Base-by-base conservation (phyloP, 1,139 yeast genomes). In the Eremothecium sinecaudum region DNA sequence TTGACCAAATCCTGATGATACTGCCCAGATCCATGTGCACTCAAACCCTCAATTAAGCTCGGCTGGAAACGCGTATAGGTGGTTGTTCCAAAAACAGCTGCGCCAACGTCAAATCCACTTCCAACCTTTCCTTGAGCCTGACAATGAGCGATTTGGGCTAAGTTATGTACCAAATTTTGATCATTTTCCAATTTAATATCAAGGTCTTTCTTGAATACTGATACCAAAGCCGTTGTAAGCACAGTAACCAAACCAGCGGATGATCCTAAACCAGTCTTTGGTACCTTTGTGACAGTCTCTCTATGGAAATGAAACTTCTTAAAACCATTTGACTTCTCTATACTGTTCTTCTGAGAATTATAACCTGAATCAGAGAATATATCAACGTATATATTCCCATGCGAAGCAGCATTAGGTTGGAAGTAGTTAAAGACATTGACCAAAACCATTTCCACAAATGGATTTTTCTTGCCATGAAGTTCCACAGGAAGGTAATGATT, bases 41-140 rank as follows among this genome's bases (percentile, higher is more conserved):
- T 63, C 19, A 75, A 54, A 2, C 56, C 51, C 27, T 67, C 63
- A 25, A 80, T 69, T 21, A 75, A 45, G 8, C 44, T 48, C 0
- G 86, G 82, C 6, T 62, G 61, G 50, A 90, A 90, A 41, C 98
- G 64, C 24, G 72, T 67, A 57, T 90, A 90, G 4, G 76, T 68
- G 31, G 87, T 80, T 0, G 95, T 81, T 2, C 98, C 98, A 58
- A 70, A 90, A 0, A 83, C 79, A 0, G 98, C 98, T 6, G 97
- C 79, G 0, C 94, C 97, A 27, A 92, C 93, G 53, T 90, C 98
- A 56, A 90, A 90, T 0, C 98, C 98, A 2, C 95, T 83, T 0
- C 98, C 98, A 18, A 90, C 77, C 56, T 92, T 92, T 28, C 83
- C 82, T 55, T 90, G 98, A 2, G 98, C 97, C 37, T 73, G 71